Evolutionary conservation across 1,284 basidiomycete genomes (phyloP), one percentile per base, ranked within the genome.

Genomic region (Cerioporus squamosus): DNA sequence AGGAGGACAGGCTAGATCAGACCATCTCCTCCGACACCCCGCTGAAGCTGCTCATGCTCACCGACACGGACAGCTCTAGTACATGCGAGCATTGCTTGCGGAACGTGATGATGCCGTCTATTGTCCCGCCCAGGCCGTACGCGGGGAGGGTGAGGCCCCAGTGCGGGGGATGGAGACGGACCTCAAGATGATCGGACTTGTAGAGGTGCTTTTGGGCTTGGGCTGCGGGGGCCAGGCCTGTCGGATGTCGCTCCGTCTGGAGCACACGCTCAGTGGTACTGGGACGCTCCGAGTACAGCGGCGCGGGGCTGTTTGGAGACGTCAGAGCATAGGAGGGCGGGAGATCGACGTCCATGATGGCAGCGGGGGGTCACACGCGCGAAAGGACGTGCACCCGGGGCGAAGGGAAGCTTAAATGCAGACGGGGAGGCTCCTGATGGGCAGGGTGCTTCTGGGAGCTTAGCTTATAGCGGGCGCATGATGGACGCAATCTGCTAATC

Each of bases 21-120:
- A 36, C 33, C 10, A 14, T 10, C 33, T 15, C 33, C 12, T 36
- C 9, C 1, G 33, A 8, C 26, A 29, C 9, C 8, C 33, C 33
- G 14, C 33, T 7, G 46, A 20, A 18, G 38, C 23, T 9, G 20
- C 2, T 36, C 33, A 36, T 36, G 66, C 70, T 57, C 56, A 78
- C 77, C 55, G 73, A 75, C 23, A 74, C 73, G n/a, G 73, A 73
- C 14, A 80, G 69, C 38, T 73, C 68, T 39, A 73, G 59, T 5
- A 79, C 70, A 47, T 75, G 71, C 23, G 71, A 71, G 53, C 74
- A 74, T 23, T 70, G 68, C 47, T 73, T 74, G 18, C 61, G 66
- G 48, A 81, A 70, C 38, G 66, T 70, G 17, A 82, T 59, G 10
- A 68, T 57, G n/a, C 81, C 81, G 42, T 79, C 72, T 18, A 81